phyloP scores from a whole-genome alignment of 78 protist species.

The Dictyostelium discoideum region dicty_2.7 NC_007088.5:1767001-1767500 shows the following conservation, averaged over 20 bases:
- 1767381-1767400: not conserved
- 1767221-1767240: not conserved
- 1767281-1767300: not conserved
- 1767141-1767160: not conserved
- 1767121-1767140: not conserved
- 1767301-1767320: not conserved
- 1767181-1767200: not conserved
- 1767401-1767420: slow-evolving; percentile 13
- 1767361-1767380: not conserved
- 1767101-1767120: not conserved
- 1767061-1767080: no score
- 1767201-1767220: not conserved
- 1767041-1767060: no score
- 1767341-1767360: not conserved
- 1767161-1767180: not conserved
- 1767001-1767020: not conserved
- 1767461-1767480: not conserved
- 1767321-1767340: not conserved
- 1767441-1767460: not conserved
- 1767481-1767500: not conserved
- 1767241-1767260: not conserved
- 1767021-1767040: no score
- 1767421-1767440: not conserved
- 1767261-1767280: not conserved
- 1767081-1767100: not conserved